Percentiles rank a stretch among this genome's conserved stretches.
phyloP scores from a whole-genome alignment of 106 monocot species.

The Vanilla planifolia region DNA sequence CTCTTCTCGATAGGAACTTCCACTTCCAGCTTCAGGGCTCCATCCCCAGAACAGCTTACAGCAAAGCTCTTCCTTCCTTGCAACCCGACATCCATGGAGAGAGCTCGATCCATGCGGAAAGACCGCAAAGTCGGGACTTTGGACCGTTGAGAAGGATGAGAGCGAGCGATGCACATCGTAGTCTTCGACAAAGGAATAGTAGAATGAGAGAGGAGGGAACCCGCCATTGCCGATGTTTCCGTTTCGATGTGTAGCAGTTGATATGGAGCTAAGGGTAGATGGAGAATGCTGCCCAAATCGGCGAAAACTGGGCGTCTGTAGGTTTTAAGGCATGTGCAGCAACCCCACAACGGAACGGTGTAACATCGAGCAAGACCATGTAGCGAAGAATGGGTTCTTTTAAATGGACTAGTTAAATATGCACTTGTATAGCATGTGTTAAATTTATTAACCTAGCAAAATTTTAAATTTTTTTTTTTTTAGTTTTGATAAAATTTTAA shows the following conservation, averaged over 20 bases:
- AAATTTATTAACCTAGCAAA: too few relatives aligned
- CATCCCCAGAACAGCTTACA: not conserved
- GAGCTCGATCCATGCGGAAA: not conserved
- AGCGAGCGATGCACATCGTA: not conserved
- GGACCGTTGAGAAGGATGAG: not conserved
- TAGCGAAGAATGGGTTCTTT: too few relatives aligned
- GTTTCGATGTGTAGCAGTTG: constrained; percentile 10
- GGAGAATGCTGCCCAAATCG: too few relatives aligned
- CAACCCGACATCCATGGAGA: not conserved
- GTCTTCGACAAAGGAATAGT: not conserved
- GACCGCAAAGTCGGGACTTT: not conserved
- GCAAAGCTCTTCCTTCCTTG: not conserved
- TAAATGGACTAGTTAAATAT: too few relatives aligned
- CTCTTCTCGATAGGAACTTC: constrained; percentile 71
- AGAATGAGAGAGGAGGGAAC: constrained; percentile 15
- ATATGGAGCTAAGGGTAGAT: constrained; percentile 8
- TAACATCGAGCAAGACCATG: too few relatives aligned
- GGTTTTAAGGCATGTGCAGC: too few relatives aligned
- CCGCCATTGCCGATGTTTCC: constrained; percentile 35
- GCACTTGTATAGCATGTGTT: too few relatives aligned
- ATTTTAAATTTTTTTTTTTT: too few relatives aligned
- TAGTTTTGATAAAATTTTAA: too few relatives aligned
- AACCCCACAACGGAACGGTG: too few relatives aligned
- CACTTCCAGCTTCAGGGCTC: constrained; percentile 13
- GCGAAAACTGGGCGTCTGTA: too few relatives aligned